Conservation (phyloP, 345 rosid species). For the Erucastrum elatum region DNA sequence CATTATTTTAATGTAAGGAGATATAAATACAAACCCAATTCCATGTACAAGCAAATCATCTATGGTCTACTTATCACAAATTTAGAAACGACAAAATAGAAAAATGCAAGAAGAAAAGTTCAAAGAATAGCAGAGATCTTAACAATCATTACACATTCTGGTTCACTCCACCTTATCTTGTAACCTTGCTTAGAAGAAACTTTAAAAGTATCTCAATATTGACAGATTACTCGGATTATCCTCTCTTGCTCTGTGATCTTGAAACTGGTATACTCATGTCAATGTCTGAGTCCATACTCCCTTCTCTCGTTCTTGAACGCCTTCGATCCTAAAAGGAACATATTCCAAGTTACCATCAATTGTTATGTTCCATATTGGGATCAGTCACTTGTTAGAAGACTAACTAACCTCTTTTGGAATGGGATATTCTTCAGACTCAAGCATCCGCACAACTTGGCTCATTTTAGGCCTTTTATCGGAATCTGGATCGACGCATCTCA, state of each 20-base stretch:
- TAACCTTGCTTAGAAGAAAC: neutral
- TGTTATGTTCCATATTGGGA: neutral
- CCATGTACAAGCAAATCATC: constrained; percentile 29
- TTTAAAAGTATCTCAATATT: neutral
- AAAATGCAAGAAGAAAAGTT: constrained; percentile 20
- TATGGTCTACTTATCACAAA: constrained; percentile 6
- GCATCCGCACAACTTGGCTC: constrained; percentile 99
- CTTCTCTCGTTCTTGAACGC: constrained; percentile 63
- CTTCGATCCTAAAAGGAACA: constrained; percentile 68
- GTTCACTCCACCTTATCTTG: neutral
- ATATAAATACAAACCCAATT: constrained; percentile 12
- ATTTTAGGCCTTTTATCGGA: constrained; percentile 85
- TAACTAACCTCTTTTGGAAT: constrained; percentile 91
- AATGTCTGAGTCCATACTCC: constrained; percentile 80
- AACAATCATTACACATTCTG: constrained; percentile 7
- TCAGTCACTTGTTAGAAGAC: neutral
- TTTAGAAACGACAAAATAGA: neutral
- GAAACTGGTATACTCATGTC: constrained; percentile 62
- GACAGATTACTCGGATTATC: constrained; percentile 15
- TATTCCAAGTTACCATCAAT: neutral
- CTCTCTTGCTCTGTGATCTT: constrained; percentile 61
- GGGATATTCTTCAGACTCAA: constrained; percentile 94
- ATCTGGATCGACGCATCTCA: constrained; percentile 92
- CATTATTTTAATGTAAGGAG: constrained; percentile 10
- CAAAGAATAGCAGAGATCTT: constrained; percentile 14